Evolutionary conservation across 2,329 filamentous ascomycete species (phyloP), one percentile per base, ranked within the genome.

Genomic region (Talaromyces funiculosus): DNA sequence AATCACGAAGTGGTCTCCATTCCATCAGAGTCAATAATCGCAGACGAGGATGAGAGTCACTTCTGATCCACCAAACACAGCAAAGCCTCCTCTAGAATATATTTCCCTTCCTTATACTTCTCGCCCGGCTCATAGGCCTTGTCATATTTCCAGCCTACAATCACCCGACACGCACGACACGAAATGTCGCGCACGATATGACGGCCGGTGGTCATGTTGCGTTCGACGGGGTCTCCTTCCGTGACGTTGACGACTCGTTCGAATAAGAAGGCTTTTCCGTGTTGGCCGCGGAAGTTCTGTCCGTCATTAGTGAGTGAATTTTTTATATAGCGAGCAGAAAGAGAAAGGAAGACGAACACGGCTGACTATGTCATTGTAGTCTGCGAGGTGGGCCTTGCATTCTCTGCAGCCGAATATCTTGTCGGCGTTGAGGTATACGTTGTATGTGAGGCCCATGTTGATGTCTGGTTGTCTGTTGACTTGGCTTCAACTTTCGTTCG

Each of bases 31-130:
- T 18, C 12, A 14, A 33, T 31, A 12, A 3, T 2, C 12, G 20
- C 1, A 18, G 20, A 42, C 31, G 26, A 40, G 22, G n/a, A n/a
- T n/a, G n/a, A n/a, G n/a, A n/a, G 35, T 59, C 57, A 59, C 57
- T 59, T 59, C 60, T 61, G 56, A 22, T 53, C 60, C 9, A 61
- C 55, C 67, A 86, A 87, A 75, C 90, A 93, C 40, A 97, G 81
- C 65, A 97, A 78, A 79, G 96, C 92, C 33, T 90, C 90, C 80
- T 97, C 93, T 61, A 99, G 82, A 62, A 99, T 99, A 74, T 90
- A 97, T 79, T 97, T 99, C 60, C 92, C 92, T 81, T 99, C 94
- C 81, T 99, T 99, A 79, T 99, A 99, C 78, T 96, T 96, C 83
- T 99, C 93, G 65, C 83, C 87, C 35, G 81, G 77, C 79, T 99